Base-by-base conservation (phyloP, 2,329 filamentous ascomycete species). In the Pseudogymnoascus sp. region DNA sequence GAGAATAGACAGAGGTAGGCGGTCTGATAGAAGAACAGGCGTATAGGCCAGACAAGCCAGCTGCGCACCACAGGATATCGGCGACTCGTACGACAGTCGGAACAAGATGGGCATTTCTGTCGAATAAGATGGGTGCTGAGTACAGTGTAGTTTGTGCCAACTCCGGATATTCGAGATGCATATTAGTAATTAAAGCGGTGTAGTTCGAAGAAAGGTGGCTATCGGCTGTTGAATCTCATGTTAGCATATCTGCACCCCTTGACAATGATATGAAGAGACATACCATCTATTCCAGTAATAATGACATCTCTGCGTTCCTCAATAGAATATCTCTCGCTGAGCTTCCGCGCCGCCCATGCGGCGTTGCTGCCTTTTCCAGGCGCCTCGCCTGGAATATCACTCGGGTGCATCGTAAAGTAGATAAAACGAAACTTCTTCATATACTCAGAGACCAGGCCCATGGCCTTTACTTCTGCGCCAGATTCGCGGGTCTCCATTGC, bases 321-420 rank as follows among this genome's bases (percentile, higher is more conserved):
- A 6, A 82, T 75, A 4, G 79, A 72, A 69, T 89, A 89, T 69
- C 81, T 85, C 69, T 82, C 81, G 72, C 84, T 87, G 61, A 88
- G 78, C 72, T 86, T 85, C 67, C 83, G 82, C 8, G 87, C 88
- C 16, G 87, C 86, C 85, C 87, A 91, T 61, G 84, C 83, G 65
- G 89, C 81, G 73, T 91, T 91, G 77, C 88, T 90, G 67, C 88
- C 88, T 72, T 91, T 91, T 64, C 88, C 88, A 62, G 87, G 85
- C 60, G 87, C 83, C 72, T 91, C 88, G 11, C 85, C 84, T 3
- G 83, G 81, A 61, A 90, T 83, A 62, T 84, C 84, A 21, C 79
- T 75, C 1, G 88, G 88, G 69, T 91, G 88, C 11, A 89, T 74
- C 2, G 87, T 89, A 71, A 84, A 86, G 69, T 85, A 83, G 69